Evolutionary conservation across 2,329 filamentous ascomycete species (phyloP).

Genomic region (Aspergillus sojae): DNA sequence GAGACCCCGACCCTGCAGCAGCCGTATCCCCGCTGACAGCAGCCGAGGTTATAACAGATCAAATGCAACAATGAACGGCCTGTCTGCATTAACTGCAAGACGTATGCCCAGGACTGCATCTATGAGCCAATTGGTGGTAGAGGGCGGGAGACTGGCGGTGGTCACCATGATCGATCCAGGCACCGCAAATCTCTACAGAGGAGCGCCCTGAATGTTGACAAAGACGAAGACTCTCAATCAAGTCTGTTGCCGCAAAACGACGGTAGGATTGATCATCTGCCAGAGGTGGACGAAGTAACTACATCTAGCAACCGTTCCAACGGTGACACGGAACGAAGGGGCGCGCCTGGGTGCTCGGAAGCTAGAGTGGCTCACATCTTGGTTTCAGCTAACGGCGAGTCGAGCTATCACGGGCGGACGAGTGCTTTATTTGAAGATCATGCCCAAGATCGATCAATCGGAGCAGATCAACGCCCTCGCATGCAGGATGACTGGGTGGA

Average conservation of each 20-base stretch:
- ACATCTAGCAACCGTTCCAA: too few relatives aligned
- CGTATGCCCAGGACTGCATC: slow-evolving; percentile 49
- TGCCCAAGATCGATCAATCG: slow-evolving; percentile 4
- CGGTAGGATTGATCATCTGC: too few relatives aligned
- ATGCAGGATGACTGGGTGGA: slow-evolving; percentile 33
- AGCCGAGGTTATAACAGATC: slow-evolving; percentile 38
- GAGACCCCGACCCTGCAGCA: too few relatives aligned
- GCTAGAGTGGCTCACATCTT: slow-evolving; percentile 21
- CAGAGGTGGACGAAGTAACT: too few relatives aligned
- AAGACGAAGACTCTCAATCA: too few relatives aligned
- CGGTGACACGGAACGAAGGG: too few relatives aligned
- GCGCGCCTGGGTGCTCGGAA: background rate
- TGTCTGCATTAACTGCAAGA: slow-evolving; percentile 50
- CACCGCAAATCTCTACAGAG: background rate
- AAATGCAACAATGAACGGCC: slow-evolving; percentile 53
- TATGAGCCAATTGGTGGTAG: slow-evolving; percentile 27
- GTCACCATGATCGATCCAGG: slow-evolving; percentile 31
- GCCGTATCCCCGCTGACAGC: too few relatives aligned
- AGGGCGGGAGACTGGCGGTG: slow-evolving; percentile 21
- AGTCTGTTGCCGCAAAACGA: too few relatives aligned
- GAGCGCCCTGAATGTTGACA: too few relatives aligned
- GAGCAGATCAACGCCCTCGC: background rate
- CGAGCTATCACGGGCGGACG: slow-evolving; percentile 11
- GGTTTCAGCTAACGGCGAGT: slow-evolving; percentile 29
- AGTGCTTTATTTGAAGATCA: background rate